Base-by-base conservation (phyloP, 2,329 filamentous ascomycete species). In the Penicillium sp. region DNA sequence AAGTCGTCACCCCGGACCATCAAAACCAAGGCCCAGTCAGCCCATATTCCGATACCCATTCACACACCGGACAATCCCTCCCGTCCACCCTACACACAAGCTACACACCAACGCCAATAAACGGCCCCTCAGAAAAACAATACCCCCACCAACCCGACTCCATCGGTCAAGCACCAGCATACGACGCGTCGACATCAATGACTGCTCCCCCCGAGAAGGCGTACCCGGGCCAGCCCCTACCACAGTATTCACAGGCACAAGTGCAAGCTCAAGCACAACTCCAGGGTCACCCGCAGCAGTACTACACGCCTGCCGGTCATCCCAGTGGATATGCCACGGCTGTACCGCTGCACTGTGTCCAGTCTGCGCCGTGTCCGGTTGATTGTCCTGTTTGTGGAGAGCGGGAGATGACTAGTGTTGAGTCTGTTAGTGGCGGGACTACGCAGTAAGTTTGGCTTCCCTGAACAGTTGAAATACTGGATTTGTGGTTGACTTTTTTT, bases 361-460 rank as follows among this genome's bases (percentile, higher is more conserved):
- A 68, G 44, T 66, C 66, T 0, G 68, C 66, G 2, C 69, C 79
- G 1, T 75, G 76, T 6, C 78, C 78, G 0, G 78, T 78, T 1
- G 79, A 82, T 59, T 82, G 80, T 62, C 80, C 79, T 0, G 70
- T 73, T 4, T 82, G 80, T 47, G 74, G 76, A 6, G 67, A 74
- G 50, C 66, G 80, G 2, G 66, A 73, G 55, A 66, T 73, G 64
- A 72, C 70, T 0, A 60, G 63, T 9, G 53, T 58, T 1, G 43
- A 67, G 36, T 31, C 63, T 1, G 58, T 70, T 5, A 61, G 64
- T 6, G 70, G 70, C 12, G 59, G 59, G 4, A 71, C 70, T 17
- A 71, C 66, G 8, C 70, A 73, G 70, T 72, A 62, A 57, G 70
- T 68, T 25, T 10, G 23, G 15, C 2, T 8, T 4, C 10, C 2